Conservation (phyloP, 2,329 filamentous ascomycete species). For the Clonostachys byssicola region DNA sequence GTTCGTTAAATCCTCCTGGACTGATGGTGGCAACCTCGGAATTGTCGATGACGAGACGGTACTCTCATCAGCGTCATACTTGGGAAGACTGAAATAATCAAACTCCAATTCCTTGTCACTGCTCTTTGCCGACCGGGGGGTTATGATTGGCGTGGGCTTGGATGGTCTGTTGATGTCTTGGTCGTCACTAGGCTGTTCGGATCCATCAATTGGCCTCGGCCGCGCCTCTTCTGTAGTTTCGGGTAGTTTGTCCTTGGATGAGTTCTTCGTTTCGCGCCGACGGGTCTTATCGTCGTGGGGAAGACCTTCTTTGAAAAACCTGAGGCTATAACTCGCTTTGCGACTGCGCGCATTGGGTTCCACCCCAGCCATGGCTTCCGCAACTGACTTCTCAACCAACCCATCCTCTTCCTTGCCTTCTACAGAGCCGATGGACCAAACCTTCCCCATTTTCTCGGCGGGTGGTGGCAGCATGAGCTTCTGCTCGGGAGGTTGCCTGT, state of each 20-base stretch:
- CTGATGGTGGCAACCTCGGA: slow-evolving; percentile 7
- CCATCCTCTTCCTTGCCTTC: slow-evolving; percentile 46
- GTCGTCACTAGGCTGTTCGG: no score
- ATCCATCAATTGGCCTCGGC: neutral
- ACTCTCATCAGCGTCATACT: slow-evolving; percentile 1
- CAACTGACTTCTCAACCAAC: slow-evolving; percentile 61
- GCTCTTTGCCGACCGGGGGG: no score
- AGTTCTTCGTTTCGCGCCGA: slow-evolving; percentile 32
- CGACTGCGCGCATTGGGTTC: slow-evolving; percentile 62
- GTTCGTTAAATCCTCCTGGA: slow-evolving; percentile 12
- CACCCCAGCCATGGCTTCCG: slow-evolving; percentile 55
- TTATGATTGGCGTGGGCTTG: no score
- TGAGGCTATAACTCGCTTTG: slow-evolving; percentile 63
- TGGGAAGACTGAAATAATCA: slow-evolving; percentile 14
- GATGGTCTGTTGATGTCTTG: no score
- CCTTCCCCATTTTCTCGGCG: slow-evolving; percentile 56
- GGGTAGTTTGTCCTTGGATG: slow-evolving; percentile 33
- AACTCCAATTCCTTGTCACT: slow-evolving; percentile 3
- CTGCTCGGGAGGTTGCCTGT: slow-evolving; percentile 32
- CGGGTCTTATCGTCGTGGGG: slow-evolving; percentile 53
- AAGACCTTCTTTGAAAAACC: slow-evolving; percentile 63
- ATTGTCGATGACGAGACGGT: slow-evolving; percentile 7
- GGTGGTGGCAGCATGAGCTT: slow-evolving; percentile 32
- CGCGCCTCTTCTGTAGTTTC: slow-evolving; percentile 25
- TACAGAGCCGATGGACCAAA: slow-evolving; percentile 58